Evolutionary conservation across 306 rosid species (phyloP).

Genomic region (Cicer yamashitae): DNA sequence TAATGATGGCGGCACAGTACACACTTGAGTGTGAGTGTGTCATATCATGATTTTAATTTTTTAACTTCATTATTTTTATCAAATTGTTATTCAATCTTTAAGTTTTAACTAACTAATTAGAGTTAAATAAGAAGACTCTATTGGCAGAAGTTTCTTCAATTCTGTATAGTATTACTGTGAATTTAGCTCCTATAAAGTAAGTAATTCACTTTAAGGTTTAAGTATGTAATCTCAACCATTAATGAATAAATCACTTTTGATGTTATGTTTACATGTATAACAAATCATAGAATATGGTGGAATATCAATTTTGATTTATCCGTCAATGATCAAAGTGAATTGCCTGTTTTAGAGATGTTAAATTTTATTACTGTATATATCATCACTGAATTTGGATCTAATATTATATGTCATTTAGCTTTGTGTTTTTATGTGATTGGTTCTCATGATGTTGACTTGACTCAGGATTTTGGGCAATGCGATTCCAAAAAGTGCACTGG

Average conservation of each 20-base stretch:
- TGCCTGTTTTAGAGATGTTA: background rate
- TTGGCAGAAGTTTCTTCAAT: background rate
- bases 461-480: conserved; percentile 94
- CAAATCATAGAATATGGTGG: too few species aligned
- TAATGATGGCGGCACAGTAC: background rate
- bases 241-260: too few species aligned
- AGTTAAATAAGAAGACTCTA: background rate
- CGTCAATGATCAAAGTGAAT: too few species aligned
- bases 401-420: background rate
- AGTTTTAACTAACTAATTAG: too few species aligned
- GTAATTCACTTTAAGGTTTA: too few species aligned
- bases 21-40: background rate
- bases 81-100: too few species aligned
- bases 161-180: background rate
- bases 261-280: too few species aligned
- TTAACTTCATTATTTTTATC: too few species aligned
- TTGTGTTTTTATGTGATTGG: conserved; percentile 33
- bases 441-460: conserved; percentile 39
- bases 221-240: too few species aligned
- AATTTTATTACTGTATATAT: background rate
- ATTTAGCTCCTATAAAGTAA: too few species aligned
- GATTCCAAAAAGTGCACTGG: conserved; percentile 94
- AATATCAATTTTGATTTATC: background rate
- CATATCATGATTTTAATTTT: background rate
- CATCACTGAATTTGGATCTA: conserved; percentile 7